Base-by-base conservation (phyloP, 352 stramenopile genomes). In the Peronospora tabacina region DNA sequence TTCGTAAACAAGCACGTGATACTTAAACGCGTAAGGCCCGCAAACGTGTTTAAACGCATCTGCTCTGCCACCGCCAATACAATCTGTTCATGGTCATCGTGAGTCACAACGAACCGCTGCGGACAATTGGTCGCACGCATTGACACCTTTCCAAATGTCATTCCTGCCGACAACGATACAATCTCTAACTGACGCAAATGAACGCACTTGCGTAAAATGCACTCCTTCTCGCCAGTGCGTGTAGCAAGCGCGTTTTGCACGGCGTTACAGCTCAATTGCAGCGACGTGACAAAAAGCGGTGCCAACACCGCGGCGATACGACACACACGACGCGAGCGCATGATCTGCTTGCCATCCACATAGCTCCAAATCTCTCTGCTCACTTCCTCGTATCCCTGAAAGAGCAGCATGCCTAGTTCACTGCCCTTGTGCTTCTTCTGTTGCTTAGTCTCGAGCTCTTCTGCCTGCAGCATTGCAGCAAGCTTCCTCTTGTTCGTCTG, bases 1-100 rank as follows among this genome's bases (percentile, higher is more conserved):
- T 92, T 92, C 15, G 82, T 92, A 50, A 92, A 92, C 19, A 92
- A 52, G 45, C 76, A 90, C 58, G 77, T 86, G 46, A 89, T 69
- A 20, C 71, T 82, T 40, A 92, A 63, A 0, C 75, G 76, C 7
- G 52, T 65, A 26, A 92, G 70, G 1, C 51, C 58, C 0, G 69
- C 57, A 49, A 90, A 90, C 36, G 69, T 65, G 26, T 75, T 73
- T 47, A 51, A 52, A 6, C 68, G 74, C 32, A 92, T 80, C 48
- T 87, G 76, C 55, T 81, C 56, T 16, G 75, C 64, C n/a, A 92
- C 58, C 22, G 72, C 68, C 42, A 85, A 30, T 34, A 92, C 78
- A 56, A 92, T 92, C 65, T 89, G 66, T 55, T 92, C 82, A 57
- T 92, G 82, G 56, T 92, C 82, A 49, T 90, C 78, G 62, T 92